A percentile compares a stretch with the other conserved stretches of the same genome.
phyloP scores from a whole-genome alignment of 371 early-diverging fungal species.

The Zychaea mexicana region DNA sequence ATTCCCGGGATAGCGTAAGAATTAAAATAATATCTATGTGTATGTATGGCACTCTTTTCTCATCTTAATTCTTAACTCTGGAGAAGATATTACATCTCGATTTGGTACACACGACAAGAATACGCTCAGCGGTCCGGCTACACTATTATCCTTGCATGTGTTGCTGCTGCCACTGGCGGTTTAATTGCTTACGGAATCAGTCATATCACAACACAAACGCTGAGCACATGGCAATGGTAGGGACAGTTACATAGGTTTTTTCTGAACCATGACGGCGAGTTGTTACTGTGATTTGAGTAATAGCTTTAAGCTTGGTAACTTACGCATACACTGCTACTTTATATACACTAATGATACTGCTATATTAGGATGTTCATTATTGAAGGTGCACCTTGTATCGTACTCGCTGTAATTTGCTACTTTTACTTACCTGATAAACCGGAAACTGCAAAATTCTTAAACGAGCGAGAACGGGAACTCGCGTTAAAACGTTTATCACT shows the following conservation, averaged over 20 bases:
- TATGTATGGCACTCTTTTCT: too few relatives aligned
- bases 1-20: constrained; percentile 27
- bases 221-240: constrained; percentile 43
- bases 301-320: too few relatives aligned
- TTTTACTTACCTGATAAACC: constrained; percentile 59
- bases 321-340: too few relatives aligned
- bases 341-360: neutral
- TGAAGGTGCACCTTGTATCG: constrained; percentile 47
- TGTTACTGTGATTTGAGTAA: neutral
- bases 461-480: constrained; percentile 49
- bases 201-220: constrained; percentile 19
- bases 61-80: too few relatives aligned
- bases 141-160: constrained; percentile 39
- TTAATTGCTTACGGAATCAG: constrained; percentile 34
- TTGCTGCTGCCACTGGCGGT: constrained; percentile 43
- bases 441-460: constrained; percentile 54
- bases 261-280: too few relatives aligned
- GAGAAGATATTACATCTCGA: constrained; percentile 21
- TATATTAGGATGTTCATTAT: constrained; percentile 51
- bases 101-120: constrained; percentile 46
- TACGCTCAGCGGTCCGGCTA: constrained; percentile 36
- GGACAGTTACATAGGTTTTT: too few relatives aligned
- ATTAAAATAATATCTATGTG: neutral
- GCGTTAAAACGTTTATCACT: constrained; percentile 39
- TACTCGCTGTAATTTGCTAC: constrained; percentile 33